Evolutionary conservation across 1,284 basidiomycete genomes (phyloP), one percentile per base, ranked within the genome.

Genomic region (Cystobasidium sp.): DNA sequence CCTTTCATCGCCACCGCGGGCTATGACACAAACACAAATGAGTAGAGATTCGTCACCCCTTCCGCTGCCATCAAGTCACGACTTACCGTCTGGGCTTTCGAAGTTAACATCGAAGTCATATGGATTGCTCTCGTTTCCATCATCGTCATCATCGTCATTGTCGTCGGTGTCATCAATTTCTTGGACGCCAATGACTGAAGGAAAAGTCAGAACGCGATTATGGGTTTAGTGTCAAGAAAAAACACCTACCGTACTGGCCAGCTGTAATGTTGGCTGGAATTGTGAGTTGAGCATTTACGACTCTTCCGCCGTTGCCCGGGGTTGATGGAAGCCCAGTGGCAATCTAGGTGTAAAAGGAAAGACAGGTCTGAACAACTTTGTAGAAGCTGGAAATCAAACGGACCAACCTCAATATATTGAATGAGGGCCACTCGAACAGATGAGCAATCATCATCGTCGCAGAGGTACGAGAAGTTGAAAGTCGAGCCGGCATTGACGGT

Each of bases 381-480:
- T n/a, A n/a, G n/a, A n/a, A n/a, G n/a, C n/a, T n/a, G n/a, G n/a
- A n/a, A n/a, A n/a, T n/a, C 18, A 4, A 10, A 20, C 41, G n/a
- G n/a, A 8, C 67, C 8, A 18, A 68, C 67, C 43, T 55, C 53
- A 24, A 68, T 46, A 37, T 68, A 68, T 20, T 68, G 67, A n/a
- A 68, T 68, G 53, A 68, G n/a, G 10, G 67, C 67, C 5, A 68
- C 53, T n/a, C 67, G 31, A 12, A 68, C 67, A 24, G 41, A 44
- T 16, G 52, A 43, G 10, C 41, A 44, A 22, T 55, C 52, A 37
- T 68, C 67, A 47, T 59, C 56, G 37, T 68, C 67, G 41, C 53
- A 55, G 18, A 68, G 51, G 41, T 68, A 68, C 14, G 67, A 43
- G 22, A 68, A 68, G 67, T 68, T 58, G 55, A 68, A 56, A 16